Evolutionary conservation across 805 yeast genomes (phyloP).

Genomic region (Candida andamanensis): DNA sequence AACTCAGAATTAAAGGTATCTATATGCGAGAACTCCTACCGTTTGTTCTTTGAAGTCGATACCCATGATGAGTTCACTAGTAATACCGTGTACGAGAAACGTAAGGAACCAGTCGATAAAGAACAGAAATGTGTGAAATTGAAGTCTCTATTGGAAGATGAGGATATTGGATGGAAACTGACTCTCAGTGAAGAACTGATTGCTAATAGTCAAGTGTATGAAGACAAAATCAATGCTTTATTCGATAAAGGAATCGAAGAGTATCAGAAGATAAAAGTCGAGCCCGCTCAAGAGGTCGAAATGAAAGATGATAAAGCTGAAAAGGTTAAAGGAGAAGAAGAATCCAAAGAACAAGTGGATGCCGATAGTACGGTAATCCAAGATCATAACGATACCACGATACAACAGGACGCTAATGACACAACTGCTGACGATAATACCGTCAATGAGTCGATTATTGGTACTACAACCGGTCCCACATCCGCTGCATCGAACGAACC

Average conservation of each 20-base stretch:
- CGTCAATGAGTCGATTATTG: slow-evolving; percentile 22
- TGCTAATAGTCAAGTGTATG: slow-evolving; percentile 16
- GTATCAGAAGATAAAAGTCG: slow-evolving; percentile 14
- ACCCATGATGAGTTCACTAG: slow-evolving; percentile 78
- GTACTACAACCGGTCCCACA: too few species aligned
- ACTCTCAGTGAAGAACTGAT: slow-evolving; percentile 38
- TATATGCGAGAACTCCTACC: slow-evolving; percentile 71
- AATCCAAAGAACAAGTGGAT: slow-evolving; percentile 19
- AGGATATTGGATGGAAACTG: slow-evolving; percentile 49
- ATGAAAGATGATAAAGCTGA: slow-evolving; percentile 33
- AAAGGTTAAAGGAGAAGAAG: slow-evolving; percentile 15
- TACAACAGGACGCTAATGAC: slow-evolving; percentile 45
- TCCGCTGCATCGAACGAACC: too few species aligned
- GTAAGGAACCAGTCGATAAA: slow-evolving; percentile 19
- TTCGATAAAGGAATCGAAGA: slow-evolving; percentile 37
- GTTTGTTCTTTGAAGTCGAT: slow-evolving; percentile 72
- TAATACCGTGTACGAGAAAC: slow-evolving; percentile 43
- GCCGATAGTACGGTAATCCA: slow-evolving; percentile 48
- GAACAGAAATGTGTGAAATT: slow-evolving; percentile 31
- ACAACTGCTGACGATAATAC: slow-evolving; percentile 41
- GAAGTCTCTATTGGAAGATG: slow-evolving; percentile 42
- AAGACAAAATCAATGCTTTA: slow-evolving; percentile 27
- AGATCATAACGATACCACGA: slow-evolving; percentile 43
- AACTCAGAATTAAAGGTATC: slow-evolving; percentile 72
- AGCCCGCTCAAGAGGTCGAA: not conserved